Conservation (phyloP, 257 asterid genomes). For the Solanum virginianum region DNA sequence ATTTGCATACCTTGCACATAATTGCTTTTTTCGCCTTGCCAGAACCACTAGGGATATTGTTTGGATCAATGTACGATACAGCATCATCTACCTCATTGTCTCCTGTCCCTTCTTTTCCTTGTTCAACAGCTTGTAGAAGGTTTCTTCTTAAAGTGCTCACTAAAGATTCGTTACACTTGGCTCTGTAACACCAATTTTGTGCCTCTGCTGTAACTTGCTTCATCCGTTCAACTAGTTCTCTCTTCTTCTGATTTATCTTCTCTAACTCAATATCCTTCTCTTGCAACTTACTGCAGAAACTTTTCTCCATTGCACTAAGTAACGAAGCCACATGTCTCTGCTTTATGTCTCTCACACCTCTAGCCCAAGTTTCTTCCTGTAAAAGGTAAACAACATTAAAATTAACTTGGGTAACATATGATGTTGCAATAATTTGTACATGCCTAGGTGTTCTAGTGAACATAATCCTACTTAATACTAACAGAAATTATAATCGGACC, state of each 20-base stretch:
- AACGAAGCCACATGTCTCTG: slow-evolving; percentile 67
- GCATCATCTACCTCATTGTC: slow-evolving; percentile 62
- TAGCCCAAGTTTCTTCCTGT: slow-evolving; percentile 57
- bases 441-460: neutral
- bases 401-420: neutral
- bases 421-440: neutral
- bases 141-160: slow-evolving; percentile 47
- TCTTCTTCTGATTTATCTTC: slow-evolving; percentile 43
- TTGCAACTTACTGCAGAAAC: slow-evolving; percentile 29
- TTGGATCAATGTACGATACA: slow-evolving; percentile 51
- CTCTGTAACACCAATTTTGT: slow-evolving; percentile 77
- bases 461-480: neutral
- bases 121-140: slow-evolving; percentile 48
- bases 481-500: neutral
- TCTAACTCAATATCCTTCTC: slow-evolving; percentile 65
- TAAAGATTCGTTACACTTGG: slow-evolving; percentile 78
- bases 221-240: slow-evolving; percentile 57
- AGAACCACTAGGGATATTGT: slow-evolving; percentile 19
- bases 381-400: neutral
- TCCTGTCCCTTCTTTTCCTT: slow-evolving; percentile 56
- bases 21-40: slow-evolving; percentile 12
- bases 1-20: slow-evolving; percentile 48
- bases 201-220: slow-evolving; percentile 58
- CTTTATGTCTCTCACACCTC: slow-evolving; percentile 51
- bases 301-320: slow-evolving; percentile 39